phyloP scores from a whole-genome alignment of 2,329 filamentous ascomycete species.

The Pestalotiopsis sp. region DNA sequence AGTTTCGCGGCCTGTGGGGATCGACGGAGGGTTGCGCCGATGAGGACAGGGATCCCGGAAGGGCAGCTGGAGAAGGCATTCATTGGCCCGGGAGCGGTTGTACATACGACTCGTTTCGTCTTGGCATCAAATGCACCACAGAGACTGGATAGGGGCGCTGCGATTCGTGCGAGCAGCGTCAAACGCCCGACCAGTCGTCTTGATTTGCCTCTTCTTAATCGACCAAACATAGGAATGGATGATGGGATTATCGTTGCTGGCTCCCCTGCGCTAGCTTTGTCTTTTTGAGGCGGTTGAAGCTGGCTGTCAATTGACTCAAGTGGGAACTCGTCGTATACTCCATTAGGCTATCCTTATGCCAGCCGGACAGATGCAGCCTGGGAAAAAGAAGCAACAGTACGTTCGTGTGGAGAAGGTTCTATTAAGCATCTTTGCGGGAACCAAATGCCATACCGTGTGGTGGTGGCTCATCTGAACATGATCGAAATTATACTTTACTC shows the following conservation, averaged over 20 bases:
- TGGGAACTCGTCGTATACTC: too few relatives aligned
- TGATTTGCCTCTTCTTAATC: background rate
- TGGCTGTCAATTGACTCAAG: too few relatives aligned
- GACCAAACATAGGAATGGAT: too few relatives aligned
- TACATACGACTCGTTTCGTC: conserved; percentile 34
- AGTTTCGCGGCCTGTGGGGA: conserved; percentile 41
- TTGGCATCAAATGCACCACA: conserved; percentile 25
- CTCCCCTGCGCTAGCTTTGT: too few relatives aligned
- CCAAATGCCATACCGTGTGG: background rate
- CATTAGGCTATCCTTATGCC: too few relatives aligned
- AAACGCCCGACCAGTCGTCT: background rate
- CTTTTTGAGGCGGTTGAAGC: too few relatives aligned
- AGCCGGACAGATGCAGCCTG: too few relatives aligned
- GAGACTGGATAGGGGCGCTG: conserved; percentile 19
- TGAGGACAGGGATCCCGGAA: conserved; percentile 16
- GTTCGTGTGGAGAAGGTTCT: background rate
- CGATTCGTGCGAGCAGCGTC: conserved; percentile 9
- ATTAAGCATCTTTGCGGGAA: background rate
- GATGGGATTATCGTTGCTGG: too few relatives aligned
- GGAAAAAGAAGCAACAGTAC: background rate
- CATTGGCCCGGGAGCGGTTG: conserved; percentile 3
- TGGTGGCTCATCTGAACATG: background rate
- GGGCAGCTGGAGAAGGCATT: background rate
- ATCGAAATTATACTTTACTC: background rate
- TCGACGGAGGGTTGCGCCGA: conserved; percentile 28